Evolutionary conservation across 768 basidiomycete species (phyloP), one percentile per base, ranked within the genome.

Genomic region (Lyophyllum atratum): DNA sequence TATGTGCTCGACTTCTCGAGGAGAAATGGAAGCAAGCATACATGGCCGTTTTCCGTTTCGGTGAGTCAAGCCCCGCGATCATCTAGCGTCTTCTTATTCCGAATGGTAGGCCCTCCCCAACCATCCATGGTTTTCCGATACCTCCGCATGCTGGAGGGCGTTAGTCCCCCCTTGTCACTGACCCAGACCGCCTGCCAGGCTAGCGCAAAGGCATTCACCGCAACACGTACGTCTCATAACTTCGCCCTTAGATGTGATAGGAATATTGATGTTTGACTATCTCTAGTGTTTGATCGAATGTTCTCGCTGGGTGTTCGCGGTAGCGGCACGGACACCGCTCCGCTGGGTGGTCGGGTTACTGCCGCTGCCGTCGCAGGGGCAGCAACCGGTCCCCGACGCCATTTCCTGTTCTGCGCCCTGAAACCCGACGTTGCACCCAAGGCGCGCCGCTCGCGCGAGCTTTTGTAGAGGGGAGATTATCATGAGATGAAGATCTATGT

Each of bases 11-110:
- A 12, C 73, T 91, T 4, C 80, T 97, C 8, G 94, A 96, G 63
- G 95, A 98, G 58, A 96, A 95, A 69, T 98, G 94, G 93, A 78
- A 85, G 40, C 91, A 92, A 65, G 93, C 92, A 0, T 95, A 95
- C 65, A 82, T 87, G 42, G 84, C 92, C 19, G 87, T 93, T 8
- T 92, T 93, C 69, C 84, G 93, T 42, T 95, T 94, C 70, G 94
- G 92, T 85, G 44, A 49, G 76, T 61, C 21, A 24, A 31, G 14
- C 33, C 44, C 31, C 50, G 15, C 22, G 12, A 12, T 44, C 19
- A 12, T 28, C 39, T 4, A 31, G 33, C 19, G 24, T 50, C 24
- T 19, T 40, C 19, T 51, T 10, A 52, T 28, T 28, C 17, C 24
- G 22, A 22, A 53, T 44, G 33, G 22, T 53, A 91, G 88, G 90